Evolutionary conservation across 2,329 filamentous ascomycete species (phyloP), one percentile per base, ranked within the genome.

Genomic region (Rachicladosporium sp.): DNA sequence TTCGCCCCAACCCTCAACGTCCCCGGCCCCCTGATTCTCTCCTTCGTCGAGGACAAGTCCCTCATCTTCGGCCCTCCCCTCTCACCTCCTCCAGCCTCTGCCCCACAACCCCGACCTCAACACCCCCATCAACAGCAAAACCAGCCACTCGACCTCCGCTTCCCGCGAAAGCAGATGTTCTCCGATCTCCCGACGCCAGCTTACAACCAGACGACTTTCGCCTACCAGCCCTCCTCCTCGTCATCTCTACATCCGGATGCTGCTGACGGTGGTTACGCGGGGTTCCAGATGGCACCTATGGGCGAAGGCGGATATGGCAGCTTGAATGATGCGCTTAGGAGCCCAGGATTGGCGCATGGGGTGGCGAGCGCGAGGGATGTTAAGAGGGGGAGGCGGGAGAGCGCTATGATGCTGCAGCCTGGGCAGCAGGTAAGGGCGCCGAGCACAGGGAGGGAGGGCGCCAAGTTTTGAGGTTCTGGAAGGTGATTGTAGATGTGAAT

Each of bases 1-100:
- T 98, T 98, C 61, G 93, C 91, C 10, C 91, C 91, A 1, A 96
- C 91, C 0, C 72, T 98, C 39, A 96, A 96, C 59, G 94, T 98
- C 33, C 89, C 91, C 0, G 87, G 87, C 0, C 88, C 89, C 0
- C 81, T 98, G 8, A 95, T 98, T 58, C 87, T 88, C 3, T 74
- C 93, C 60, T 91, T 98, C 60, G 70, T 98, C 42, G 88, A 91
- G 47, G 88, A 96, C 54, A 95, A 86, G 56, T 74, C 82, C 46
- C 74, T 73, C 32, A 89, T 98, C 35, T 98, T 96, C 56, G 81
- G 82, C 12, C 70, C 79, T 34, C 68, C 76, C 11, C 73, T 82
- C 0, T 68, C 59, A 23, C 55, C 51, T 33, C 60, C 61, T 11
- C 56, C 61, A 35, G 58, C 49, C 59, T 70, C 47, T 2, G 41